A percentile compares a stretch with the other conserved stretches of the same genome.
Conservation (phyloP, 2,329 filamentous ascomycete species). For the Leptosphaerulina australis region DNA sequence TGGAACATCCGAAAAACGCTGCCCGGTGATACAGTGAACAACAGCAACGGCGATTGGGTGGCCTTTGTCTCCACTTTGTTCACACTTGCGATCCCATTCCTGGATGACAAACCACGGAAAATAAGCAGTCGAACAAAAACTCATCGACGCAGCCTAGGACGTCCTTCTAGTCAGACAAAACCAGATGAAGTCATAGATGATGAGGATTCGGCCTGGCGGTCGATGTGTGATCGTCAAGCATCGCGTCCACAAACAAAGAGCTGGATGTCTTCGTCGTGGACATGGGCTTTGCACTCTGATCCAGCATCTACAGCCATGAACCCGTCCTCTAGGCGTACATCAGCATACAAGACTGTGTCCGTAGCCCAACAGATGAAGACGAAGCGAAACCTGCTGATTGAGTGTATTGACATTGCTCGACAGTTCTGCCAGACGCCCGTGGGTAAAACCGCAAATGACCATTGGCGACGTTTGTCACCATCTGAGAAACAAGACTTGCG, state of each 20-base stretch:
- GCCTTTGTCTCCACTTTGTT: slow-evolving; percentile 52
- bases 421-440: slow-evolving; percentile 44
- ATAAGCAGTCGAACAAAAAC: slow-evolving; percentile 25
- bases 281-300: slow-evolving; percentile 40
- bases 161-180: slow-evolving; percentile 32
- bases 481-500: slow-evolving; percentile 45
- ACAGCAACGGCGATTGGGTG: slow-evolving; percentile 41
- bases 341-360: slow-evolving; percentile 17
- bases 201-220: slow-evolving; percentile 39
- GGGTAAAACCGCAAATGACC: slow-evolving; percentile 52
- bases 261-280: slow-evolving; percentile 44
- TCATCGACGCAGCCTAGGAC: slow-evolving; percentile 31
- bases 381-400: slow-evolving; percentile 36
- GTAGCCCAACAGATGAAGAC: slow-evolving; percentile 37
- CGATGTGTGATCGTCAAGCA: slow-evolving; percentile 43
- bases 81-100: slow-evolving; percentile 45
- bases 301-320: slow-evolving; percentile 33
- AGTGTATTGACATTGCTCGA: slow-evolving; percentile 43
- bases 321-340: slow-evolving; percentile 29
- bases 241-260: slow-evolving; percentile 34
- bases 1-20: slow-evolving; percentile 45
- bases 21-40: slow-evolving; percentile 16
- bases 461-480: slow-evolving; percentile 61
- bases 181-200: slow-evolving; percentile 32
- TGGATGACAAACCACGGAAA: slow-evolving; percentile 39